These are phyloP conservation scores for Exsudoporus frostii DNA, from an alignment of 768 basidiomycete species.

Conservation along the genomic window DNA sequence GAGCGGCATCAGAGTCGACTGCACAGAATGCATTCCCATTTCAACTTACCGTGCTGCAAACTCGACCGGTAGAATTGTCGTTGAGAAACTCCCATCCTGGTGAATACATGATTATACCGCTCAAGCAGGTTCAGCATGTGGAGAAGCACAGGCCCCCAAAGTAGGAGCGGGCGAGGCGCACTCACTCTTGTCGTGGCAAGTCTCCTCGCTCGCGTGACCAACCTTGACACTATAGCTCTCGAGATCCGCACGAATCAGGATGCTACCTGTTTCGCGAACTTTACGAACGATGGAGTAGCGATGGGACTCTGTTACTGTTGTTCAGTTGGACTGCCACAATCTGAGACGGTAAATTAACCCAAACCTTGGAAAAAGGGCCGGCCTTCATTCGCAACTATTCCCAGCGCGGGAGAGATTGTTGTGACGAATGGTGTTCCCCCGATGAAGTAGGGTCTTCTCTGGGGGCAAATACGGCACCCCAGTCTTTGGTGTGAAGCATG, in stretches of 20 bases:
- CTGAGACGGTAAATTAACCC: background rate
- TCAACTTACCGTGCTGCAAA: constrained; percentile 50
- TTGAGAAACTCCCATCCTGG: background rate
- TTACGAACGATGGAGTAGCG: constrained; percentile 68
- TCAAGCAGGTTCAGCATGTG: constrained; percentile 87
- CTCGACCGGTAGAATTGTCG: constrained; percentile 38
- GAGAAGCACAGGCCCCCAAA: constrained; percentile 80
- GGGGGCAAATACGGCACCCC: constrained; percentile 78
- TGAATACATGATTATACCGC: constrained; percentile 41
- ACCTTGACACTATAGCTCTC: constrained; percentile 63
- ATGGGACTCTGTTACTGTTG: constrained; percentile 58
- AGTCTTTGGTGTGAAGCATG: constrained; percentile 65
- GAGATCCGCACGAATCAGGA: constrained; percentile 71
- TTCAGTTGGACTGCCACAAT: constrained; percentile 1
- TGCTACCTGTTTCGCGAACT: constrained; percentile 64
- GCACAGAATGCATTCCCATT: background rate
- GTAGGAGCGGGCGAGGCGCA: constrained; percentile 86
- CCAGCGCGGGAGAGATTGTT: constrained; percentile 69
- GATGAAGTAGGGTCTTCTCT: constrained; percentile 56
- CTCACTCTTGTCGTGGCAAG: constrained; percentile 68
- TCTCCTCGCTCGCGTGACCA: constrained; percentile 66
- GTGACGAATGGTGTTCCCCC: constrained; percentile 70
- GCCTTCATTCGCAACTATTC: constrained; percentile 68
- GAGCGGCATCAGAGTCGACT: constrained; percentile 11
- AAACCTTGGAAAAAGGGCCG: constrained; percentile 78